Evolutionary conservation across 257 asterid genomes (phyloP).

Genomic region (Anisodus tanguticus): DNA sequence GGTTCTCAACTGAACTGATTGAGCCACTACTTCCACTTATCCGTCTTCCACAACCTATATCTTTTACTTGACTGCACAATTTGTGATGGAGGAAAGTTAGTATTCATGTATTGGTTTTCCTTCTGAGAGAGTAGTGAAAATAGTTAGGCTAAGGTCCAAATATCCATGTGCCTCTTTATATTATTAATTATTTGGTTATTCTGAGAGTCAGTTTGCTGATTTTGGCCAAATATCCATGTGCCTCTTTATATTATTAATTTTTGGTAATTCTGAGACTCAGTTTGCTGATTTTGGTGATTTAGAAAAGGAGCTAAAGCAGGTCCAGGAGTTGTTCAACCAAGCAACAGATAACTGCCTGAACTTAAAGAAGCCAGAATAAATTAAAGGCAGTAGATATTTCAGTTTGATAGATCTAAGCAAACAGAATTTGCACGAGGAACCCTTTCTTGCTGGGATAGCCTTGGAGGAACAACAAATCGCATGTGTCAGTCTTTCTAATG

Average conservation of each 20-base stretch:
- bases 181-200: not conserved
- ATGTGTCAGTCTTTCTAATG: not conserved
- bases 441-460: not conserved
- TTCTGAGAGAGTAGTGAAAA: not conserved
- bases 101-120: not conserved
- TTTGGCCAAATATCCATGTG: not conserved
- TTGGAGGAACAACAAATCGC: not conserved
- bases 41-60: not conserved
- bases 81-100: not conserved
- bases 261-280: conserved; percentile 14
- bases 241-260: not conserved
- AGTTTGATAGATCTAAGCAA: not conserved
- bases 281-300: conserved; percentile 22
- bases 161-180: not conserved
- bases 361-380: conserved; percentile 76
- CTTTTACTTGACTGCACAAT: not conserved
- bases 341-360: conserved; percentile 86
- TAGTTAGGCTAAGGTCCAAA: not conserved
- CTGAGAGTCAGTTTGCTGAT: conserved; percentile 5
- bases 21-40: not conserved
- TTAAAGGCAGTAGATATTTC: not conserved
- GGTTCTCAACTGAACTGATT: not conserved
- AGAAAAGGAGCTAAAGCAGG: conserved; percentile 84
- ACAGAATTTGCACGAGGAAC: not conserved
- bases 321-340: conserved; percentile 78